Percentiles rank a stretch among this genome's conserved stretches.
These are phyloP conservation scores for Dryas integrifolia DNA, from an alignment of 331 rosid species.

Conservation along the genomic window DNA sequence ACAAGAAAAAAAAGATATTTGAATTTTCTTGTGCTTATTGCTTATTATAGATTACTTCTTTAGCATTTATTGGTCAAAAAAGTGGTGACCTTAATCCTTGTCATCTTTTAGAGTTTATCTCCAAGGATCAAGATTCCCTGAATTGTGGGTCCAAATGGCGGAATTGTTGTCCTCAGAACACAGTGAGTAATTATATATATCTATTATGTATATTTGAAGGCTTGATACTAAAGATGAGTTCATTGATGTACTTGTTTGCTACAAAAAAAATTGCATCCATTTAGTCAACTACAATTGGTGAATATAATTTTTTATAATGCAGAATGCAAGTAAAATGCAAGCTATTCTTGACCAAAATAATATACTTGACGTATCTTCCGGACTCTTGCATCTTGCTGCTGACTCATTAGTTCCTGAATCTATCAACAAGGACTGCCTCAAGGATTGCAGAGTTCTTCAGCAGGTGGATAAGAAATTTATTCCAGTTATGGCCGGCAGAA, in stretches of 20 bases:
- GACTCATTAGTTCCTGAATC: slow-evolving; percentile 73
- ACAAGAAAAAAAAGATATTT: not conserved
- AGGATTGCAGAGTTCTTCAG: slow-evolving; percentile 67
- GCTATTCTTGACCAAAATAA: slow-evolving; percentile 37
- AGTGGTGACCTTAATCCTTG: slow-evolving; percentile 10
- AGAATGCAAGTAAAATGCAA: slow-evolving; percentile 46
- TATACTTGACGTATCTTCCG: slow-evolving; percentile 80
- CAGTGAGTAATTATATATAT: slow-evolving; percentile 39
- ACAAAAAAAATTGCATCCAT: not conserved
- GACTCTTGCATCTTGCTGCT: slow-evolving; percentile 79
- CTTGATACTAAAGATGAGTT: slow-evolving; percentile 17
- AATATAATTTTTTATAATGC: slow-evolving; percentile 32
- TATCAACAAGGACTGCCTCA: slow-evolving; percentile 61
- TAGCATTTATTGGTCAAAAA: slow-evolving; percentile 21
- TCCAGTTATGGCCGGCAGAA: slow-evolving; percentile 74
- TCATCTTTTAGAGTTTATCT: slow-evolving; percentile 46
- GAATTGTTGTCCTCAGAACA: slow-evolving; percentile 46
- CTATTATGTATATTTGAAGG: not conserved
- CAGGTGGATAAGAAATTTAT: slow-evolving; percentile 97
- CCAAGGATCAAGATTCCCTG: slow-evolving; percentile 48
- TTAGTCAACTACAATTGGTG: slow-evolving; percentile 24
- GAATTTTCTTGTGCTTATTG: slow-evolving; percentile 20
- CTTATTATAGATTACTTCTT: slow-evolving; percentile 12
- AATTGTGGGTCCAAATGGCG: slow-evolving; percentile 65
- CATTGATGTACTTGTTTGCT: slow-evolving; percentile 19